Conservation (phyloP, 1,139 yeast species). For the Debaryomyces nepalensis region DNA sequence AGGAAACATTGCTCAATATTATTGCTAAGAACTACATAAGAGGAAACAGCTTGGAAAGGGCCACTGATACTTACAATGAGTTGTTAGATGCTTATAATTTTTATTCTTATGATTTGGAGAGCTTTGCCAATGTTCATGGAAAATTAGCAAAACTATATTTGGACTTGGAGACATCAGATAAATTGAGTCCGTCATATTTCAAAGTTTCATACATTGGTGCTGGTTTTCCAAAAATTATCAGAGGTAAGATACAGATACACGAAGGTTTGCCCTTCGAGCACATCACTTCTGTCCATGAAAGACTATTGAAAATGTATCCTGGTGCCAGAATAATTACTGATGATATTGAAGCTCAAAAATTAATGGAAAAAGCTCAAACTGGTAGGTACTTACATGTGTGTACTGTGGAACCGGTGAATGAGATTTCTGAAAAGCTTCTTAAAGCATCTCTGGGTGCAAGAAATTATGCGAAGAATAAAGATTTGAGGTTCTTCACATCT, state of each 20-base stretch:
- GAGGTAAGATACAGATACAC: conserved; percentile 78
- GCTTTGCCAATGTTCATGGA: conserved; percentile 74
- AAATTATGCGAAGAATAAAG: conserved; percentile 72
- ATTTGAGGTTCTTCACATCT: conserved; percentile 70
- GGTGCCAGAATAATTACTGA: conserved; percentile 77
- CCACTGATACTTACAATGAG: conserved; percentile 77
- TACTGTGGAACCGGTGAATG: conserved; percentile 71
- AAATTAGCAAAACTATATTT: conserved; percentile 71
- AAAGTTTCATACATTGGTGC: conserved; percentile 81
- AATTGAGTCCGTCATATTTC: conserved; percentile 78
- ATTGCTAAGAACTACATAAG: conserved; percentile 73
- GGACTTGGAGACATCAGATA: conserved; percentile 71
- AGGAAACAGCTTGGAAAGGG: conserved; percentile 78
- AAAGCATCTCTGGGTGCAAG: conserved; percentile 63
- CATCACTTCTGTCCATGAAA: conserved; percentile 79
- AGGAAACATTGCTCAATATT: conserved; percentile 70
- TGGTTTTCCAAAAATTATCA: conserved; percentile 79
- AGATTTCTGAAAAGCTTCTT: conserved; percentile 52
- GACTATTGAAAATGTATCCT: conserved; percentile 75
- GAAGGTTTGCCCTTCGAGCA: conserved; percentile 91
- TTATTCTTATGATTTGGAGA: conserved; percentile 74
- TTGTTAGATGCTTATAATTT: conserved; percentile 75
- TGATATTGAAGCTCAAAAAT: conserved; percentile 62
- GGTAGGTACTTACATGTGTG: conserved; percentile 78
- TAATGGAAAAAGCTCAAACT: conserved; percentile 56